phyloP scores from a whole-genome alignment of 768 basidiomycete species.

The Cystofilobasidium bisporidii region DNA sequence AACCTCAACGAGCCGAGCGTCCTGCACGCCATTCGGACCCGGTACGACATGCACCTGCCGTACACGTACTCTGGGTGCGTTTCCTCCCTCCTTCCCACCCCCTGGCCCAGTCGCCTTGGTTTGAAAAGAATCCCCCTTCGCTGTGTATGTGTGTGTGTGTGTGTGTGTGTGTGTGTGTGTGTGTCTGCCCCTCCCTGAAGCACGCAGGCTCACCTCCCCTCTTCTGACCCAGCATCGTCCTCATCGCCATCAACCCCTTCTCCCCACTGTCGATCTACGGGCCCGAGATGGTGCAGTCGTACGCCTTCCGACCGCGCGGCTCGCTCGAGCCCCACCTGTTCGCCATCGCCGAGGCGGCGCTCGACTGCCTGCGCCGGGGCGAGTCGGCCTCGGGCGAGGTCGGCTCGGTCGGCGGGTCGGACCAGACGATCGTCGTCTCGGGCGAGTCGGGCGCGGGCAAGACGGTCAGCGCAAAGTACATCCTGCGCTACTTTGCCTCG shows the following conservation, averaged over 20 bases:
- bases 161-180: too few relatives aligned
- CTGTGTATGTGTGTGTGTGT: too few relatives aligned
- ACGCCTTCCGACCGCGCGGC: conserved; percentile 80
- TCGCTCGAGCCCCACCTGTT: conserved; percentile 92
- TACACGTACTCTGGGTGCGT: conserved; percentile 83
- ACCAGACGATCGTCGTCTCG: conserved; percentile 97
- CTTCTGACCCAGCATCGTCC: conserved; percentile 19
- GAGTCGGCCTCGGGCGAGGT: conserved; percentile 38
- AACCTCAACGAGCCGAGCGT: conserved; percentile 90
- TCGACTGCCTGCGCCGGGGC: conserved; percentile 82
- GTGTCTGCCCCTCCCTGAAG: too few relatives aligned
- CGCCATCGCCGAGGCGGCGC: conserved; percentile 98
- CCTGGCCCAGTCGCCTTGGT: too few relatives aligned
- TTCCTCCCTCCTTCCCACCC: not conserved
- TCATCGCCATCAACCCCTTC: conserved; percentile 96
- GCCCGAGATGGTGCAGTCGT: conserved; percentile 93
- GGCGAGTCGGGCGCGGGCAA: conserved; percentile 99
- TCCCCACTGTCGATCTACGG: conserved; percentile 95
- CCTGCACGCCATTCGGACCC: conserved; percentile 26
- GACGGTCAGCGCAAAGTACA: conserved; percentile 98
- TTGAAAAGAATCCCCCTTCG: too few relatives aligned
- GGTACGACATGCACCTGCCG: conserved; percentile 82
- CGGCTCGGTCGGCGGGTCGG: conserved; percentile 53
- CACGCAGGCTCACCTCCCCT: too few relatives aligned
- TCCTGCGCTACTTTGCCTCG: conserved; percentile 97